Base-by-base conservation (phyloP, 306 rosid species). In the Trifolium subterraneum region DNA sequence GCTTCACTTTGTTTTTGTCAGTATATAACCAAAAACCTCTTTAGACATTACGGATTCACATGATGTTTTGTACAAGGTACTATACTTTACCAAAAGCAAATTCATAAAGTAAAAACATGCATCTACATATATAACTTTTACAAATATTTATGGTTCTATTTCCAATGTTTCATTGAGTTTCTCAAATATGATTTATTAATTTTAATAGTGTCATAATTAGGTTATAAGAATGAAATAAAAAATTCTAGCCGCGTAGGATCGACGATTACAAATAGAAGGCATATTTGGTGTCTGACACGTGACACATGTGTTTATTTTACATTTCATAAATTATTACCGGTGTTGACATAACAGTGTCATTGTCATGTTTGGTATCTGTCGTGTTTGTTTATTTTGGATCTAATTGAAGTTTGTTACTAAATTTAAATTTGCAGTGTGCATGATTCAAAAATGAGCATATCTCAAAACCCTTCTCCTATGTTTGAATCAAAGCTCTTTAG, bases 401-500 rank as follows among this genome's bases (percentile, higher is more conserved):
- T 80, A 7, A 69, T 74, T 55, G 64, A n/a, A 75, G 47, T 11
- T 82, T 78, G 10, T 14, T 14, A 64, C 71, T 86, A 10, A 45
- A 50, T 69, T 80, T 86, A 10, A 45, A 50, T 69, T 80, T 79
- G 82, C 88, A 92, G 96, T 85, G 82, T 86, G 20, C 83, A 73
- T 35, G 95, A 90, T 79, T 84, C 92, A 50, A 95, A 82, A 74
- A 72, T 78, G 74, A 70, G 51, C 44, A 77, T 84, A 33, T 63
- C 87, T 50, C 91, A 74, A 31, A 81, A 63, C 51, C 84, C 86
- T 44, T 70, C 79, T 51, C 74, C 70, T 60, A 41, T 78, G 55
- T 6, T 74, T 75, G 95, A 88, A 74, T 73, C 88, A 77, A 88
- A 83, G 72, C 88, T 88, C 65, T 77, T 87, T 55, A 62, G 47